phyloP scores from a whole-genome alignment of 176 grass and related monocot genomes.

The sorghum (Sorghum bicolor) region Sorghum_bicolor_NCBIv3 NC_012870.2:19119501-19120000 shows the following conservation, averaged over 20 bases:
- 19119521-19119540: slow-evolving; percentile 81
- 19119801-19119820: not conserved
- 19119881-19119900: not conserved
- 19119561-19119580: slow-evolving; percentile 53
- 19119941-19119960: slow-evolving; percentile 18
- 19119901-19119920: not conserved
- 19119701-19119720: not conserved
- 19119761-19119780: not conserved
- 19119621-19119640: slow-evolving; percentile 34
- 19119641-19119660: not conserved
- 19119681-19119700: not conserved
- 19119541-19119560: slow-evolving; percentile 76
- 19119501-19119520: slow-evolving; percentile 84
- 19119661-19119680: not conserved
- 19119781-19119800: not conserved
- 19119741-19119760: not conserved
- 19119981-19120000: slow-evolving; percentile 58
- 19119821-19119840: not conserved
- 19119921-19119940: not conserved
- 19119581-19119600: slow-evolving; percentile 26
- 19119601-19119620: slow-evolving; percentile 34
- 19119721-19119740: not conserved
- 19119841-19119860: not conserved
- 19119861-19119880: slow-evolving; percentile 1
- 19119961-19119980: slow-evolving; percentile 35